A percentile compares a stretch with the other conserved stretches of the same genome.
These are phyloP conservation scores for Mucor irregularis DNA, from an alignment of 371 early-diverging fungal genomes.

Conservation along the genomic window DNA sequence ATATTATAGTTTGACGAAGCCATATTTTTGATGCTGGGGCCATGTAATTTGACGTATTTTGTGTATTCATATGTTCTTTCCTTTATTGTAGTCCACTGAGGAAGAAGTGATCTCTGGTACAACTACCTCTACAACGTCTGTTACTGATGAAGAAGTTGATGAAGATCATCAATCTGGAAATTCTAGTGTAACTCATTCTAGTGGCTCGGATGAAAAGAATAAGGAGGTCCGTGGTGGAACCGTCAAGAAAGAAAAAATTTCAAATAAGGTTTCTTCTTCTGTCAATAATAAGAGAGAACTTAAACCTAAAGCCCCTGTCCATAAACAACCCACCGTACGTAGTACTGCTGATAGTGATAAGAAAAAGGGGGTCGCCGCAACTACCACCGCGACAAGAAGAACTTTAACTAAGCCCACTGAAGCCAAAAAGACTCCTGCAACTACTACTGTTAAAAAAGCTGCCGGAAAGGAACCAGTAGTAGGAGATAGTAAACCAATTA, in stretches of 20 bases:
- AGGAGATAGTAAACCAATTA: background rate
- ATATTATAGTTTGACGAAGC: no score
- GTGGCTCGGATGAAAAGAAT: background rate
- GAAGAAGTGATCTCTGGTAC: no score
- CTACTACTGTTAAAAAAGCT: background rate
- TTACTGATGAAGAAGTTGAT: background rate
- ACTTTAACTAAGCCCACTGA: slow-evolving; percentile 4
- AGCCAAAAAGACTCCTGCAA: background rate
- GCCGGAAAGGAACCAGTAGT: background rate
- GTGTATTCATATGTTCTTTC: no score
- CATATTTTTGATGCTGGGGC: no score
- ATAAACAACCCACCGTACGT: background rate
- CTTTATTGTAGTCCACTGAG: no score
- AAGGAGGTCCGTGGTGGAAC: slow-evolving; percentile 11
- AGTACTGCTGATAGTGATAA: background rate
- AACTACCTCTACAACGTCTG: no score
- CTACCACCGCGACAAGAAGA: background rate
- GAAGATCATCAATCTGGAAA: background rate
- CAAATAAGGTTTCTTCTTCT: slow-evolving; percentile 3
- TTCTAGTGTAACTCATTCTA: background rate
- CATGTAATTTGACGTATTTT: no score
- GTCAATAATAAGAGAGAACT: slow-evolving; percentile 8
- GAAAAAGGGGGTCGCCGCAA: slow-evolving; percentile 3
- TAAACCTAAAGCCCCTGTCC: slow-evolving; percentile 10
- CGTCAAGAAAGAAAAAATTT: background rate